These are phyloP conservation scores for Jacaranda copaia DNA, from an alignment of 257 asterid species.

Conservation along the genomic window DNA sequence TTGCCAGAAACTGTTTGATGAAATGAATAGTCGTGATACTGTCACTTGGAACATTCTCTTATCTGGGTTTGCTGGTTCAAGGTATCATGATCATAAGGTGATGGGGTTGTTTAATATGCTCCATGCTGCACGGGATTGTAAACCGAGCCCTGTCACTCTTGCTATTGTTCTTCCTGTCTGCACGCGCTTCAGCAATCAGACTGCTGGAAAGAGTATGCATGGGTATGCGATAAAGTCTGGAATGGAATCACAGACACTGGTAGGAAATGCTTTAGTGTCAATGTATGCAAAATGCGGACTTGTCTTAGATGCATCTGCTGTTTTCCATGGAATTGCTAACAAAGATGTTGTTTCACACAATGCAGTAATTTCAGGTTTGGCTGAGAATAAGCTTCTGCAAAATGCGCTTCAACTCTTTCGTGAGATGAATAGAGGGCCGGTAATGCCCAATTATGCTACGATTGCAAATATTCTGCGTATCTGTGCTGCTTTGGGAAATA, in stretches of 20 bases:
- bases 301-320: conserved; percentile 59
- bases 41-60: conserved; percentile 82
- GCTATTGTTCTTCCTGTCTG: conserved; percentile 78
- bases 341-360: conserved; percentile 87
- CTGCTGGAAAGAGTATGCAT: conserved; percentile 63
- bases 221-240: conserved; percentile 67
- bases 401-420: conserved; percentile 60
- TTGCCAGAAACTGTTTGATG: conserved; percentile 59
- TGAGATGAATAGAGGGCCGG: conserved; percentile 55
- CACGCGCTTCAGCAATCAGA: conserved; percentile 53
- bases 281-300: conserved; percentile 80
- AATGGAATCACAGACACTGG: conserved; percentile 70
- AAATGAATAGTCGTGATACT: conserved; percentile 50
- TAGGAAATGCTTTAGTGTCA: conserved; percentile 79
- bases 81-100: conserved; percentile 56
- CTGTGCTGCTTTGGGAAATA: conserved; percentile 55
- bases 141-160: conserved; percentile 65
- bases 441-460: conserved; percentile 76
- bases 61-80: conserved; percentile 69
- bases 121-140: conserved; percentile 45
- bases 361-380: conserved; percentile 77
- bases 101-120: conserved; percentile 54
- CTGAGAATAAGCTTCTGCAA: conserved; percentile 60
- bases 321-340: conserved; percentile 60
- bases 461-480: conserved; percentile 64